Base-by-base conservation (phyloP, 257 asterid species). In the Lycium barbarum region DNA sequence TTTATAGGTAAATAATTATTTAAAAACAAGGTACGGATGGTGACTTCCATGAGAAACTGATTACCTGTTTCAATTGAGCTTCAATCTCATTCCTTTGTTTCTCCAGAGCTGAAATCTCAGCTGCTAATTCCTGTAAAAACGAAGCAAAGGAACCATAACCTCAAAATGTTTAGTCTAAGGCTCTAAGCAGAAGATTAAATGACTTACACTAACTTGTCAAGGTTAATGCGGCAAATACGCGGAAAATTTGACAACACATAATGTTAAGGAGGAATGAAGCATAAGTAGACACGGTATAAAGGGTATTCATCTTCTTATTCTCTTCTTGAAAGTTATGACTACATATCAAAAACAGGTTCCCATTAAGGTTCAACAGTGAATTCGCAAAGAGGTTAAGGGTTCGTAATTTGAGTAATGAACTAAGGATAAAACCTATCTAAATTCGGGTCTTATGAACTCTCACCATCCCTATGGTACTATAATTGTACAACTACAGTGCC, bases 61-160 rank as follows among this genome's bases (percentile, higher is more conserved):
- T 6, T 76, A 95, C 99, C 98, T 94, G 94, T 88, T 93, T 91
- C 91, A 97, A 84, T 88, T 91, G 90, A 88, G 97, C 97, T 92
- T 97, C 99, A 86, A 95, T 95, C 84, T 93, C 95, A 85, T 91
- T 93, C 88, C 93, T 94, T 88, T 97, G 92, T 88, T 92, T 93
- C 93, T 93, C 97, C 57, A 95, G 98, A 83, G 85, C 98, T 51
- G 97, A 91, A 84, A 95, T 85, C 90, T 95, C 99, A 83, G 92
- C 91, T 66, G 86, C 87, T 78, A 97, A 88, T 88, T 95, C 99
- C 99, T 97, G 97, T 76, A 73, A 67, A 87, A 85, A 40, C 49
- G 76, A 55, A 80, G 85, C 53, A 83, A 87, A 73, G 88, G 85
- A 55, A 4, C 82, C 65, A 51, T 4, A 76, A 26, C 14, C 65